Evolutionary conservation across 2,329 filamentous ascomycete genomes (phyloP).

Genomic region (Colletotrichum aenigma): DNA sequence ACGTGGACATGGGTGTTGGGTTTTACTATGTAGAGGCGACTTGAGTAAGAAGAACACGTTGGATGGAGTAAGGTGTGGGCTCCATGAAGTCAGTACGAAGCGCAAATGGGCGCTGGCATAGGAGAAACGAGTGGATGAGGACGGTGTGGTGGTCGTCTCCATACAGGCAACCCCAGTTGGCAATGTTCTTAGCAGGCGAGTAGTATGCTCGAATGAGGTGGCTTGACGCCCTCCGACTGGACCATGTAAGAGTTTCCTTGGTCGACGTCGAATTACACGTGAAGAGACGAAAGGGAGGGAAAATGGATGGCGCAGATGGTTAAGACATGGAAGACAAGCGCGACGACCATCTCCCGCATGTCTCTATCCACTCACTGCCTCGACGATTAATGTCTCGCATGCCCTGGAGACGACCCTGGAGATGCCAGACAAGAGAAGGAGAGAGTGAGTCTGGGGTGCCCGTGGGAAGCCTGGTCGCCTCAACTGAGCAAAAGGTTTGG

Average conservation of each 20-base stretch:
- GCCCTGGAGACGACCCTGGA: not conserved
- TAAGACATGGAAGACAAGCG: not conserved
- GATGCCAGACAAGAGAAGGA: not conserved
- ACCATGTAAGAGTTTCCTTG: not conserved
- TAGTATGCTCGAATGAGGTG: not conserved
- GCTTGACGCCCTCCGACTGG: not conserved
- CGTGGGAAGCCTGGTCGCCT: not conserved
- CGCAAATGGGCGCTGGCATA: not conserved
- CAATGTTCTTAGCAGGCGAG: not conserved
- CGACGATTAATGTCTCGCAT: not conserved
- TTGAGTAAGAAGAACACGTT: not conserved
- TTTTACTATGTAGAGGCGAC: not conserved
- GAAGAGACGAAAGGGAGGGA: not conserved
- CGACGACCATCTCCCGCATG: not conserved
- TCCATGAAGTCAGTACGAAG: not conserved
- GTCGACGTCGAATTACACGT: not conserved
- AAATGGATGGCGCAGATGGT: not conserved
- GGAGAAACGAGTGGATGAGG: not conserved
- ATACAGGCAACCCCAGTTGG: not conserved
- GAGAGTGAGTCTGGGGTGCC: not conserved
- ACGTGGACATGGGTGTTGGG: not conserved
- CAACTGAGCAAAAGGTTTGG: not conserved
- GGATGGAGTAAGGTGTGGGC: not conserved
- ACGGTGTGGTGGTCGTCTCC: not conserved
- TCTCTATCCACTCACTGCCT: not conserved